Conservation (phyloP, 192 early-diverging fungal species). For the Linnemannia elongata region DNA sequence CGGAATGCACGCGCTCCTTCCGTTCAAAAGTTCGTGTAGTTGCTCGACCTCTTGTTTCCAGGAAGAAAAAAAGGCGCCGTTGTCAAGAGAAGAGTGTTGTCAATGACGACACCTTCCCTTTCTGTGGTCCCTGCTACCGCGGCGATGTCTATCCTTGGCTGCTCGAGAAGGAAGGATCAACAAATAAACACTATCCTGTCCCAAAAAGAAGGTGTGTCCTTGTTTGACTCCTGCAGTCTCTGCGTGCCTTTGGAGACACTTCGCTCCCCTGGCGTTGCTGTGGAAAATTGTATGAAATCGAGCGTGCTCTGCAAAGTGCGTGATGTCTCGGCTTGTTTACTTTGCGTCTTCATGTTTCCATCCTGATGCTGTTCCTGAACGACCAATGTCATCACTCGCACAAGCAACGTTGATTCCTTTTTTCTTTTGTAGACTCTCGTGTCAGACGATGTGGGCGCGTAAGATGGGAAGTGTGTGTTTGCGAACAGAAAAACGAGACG, state of each 20-base stretch:
- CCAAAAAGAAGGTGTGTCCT: not conserved
- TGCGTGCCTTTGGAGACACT: not conserved
- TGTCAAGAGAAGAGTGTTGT: not conserved
- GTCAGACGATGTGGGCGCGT: not conserved
- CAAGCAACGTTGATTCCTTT: not conserved
- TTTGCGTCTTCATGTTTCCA: not conserved
- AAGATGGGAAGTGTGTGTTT: not conserved
- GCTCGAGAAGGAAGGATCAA: not conserved
- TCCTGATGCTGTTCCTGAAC: not conserved
- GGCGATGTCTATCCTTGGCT: not conserved
- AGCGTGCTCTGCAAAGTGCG: not conserved
- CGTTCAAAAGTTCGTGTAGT: not conserved
- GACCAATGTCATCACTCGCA: not conserved
- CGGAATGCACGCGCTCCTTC: not conserved
- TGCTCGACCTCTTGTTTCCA: not conserved
- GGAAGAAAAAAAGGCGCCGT: not conserved
- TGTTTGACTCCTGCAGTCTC: not conserved
- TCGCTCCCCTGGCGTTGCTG: not conserved
- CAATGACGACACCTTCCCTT: not conserved
- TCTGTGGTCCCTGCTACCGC: not conserved
- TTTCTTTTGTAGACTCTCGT: not conserved
- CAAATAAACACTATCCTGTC: not conserved
- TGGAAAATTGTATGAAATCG: not conserved
- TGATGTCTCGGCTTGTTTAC: not conserved
- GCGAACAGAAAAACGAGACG: not conserved